These are phyloP conservation scores for Silybum marianum DNA, from an alignment of 129 eudicot species.

Conservation along the genomic window DNA sequence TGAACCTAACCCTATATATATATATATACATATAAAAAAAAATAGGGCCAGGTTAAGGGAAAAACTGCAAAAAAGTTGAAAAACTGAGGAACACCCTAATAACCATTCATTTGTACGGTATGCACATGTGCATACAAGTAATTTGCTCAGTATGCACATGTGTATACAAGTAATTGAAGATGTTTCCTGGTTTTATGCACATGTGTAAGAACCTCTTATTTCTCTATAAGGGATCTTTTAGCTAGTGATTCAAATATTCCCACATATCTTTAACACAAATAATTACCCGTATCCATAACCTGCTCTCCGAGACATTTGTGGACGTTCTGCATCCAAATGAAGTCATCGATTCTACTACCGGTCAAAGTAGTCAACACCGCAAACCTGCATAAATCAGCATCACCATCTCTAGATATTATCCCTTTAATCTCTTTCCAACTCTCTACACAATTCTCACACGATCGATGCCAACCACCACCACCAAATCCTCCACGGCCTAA, in stretches of 20 bases:
- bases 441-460: conserved; percentile 39
- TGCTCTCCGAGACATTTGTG: conserved; percentile 45
- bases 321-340: conserved; percentile 30
- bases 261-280: background rate
- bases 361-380: conserved; percentile 48
- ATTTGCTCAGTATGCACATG: no score
- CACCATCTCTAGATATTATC: conserved; percentile 7
- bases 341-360: conserved; percentile 32
- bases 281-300: conserved; percentile 27
- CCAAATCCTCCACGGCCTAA: background rate
- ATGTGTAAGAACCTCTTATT: no score
- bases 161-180: no score
- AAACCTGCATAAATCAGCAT: conserved; percentile 52
- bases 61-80: no score
- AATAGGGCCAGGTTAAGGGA: no score
- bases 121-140: no score
- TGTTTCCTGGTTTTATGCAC: no score
- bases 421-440: conserved; percentile 50
- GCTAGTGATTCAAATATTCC: background rate
- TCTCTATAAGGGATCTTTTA: background rate
- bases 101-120: no score
- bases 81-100: no score
- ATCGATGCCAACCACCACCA: conserved; percentile 24
- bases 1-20: no score
- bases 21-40: no score